These are phyloP conservation scores for Parvularia atlantis DNA, from an alignment of 78 protist genomes.

Conservation along the genomic window DNA sequence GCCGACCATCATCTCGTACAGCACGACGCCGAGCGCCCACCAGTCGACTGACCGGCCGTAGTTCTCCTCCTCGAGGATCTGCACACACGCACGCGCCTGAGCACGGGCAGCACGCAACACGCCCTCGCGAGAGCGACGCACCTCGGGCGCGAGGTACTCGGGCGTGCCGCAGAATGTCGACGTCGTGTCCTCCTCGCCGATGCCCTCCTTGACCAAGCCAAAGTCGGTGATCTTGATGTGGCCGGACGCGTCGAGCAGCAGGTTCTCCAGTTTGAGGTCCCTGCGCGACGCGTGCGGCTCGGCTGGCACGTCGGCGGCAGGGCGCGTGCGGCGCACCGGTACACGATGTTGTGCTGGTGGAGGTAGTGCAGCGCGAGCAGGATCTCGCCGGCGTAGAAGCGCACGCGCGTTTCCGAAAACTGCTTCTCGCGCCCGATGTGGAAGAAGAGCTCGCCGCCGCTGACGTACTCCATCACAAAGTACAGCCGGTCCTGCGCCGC, in stretches of 20 bases:
- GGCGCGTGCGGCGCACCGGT: conserved; percentile 38
- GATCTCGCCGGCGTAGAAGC: conserved; percentile 76
- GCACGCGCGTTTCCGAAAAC: conserved; percentile 52
- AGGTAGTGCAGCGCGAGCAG: conserved; percentile 70
- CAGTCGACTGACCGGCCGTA: conserved; percentile 32
- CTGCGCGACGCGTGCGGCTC: conserved; percentile 4
- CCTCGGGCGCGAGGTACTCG: conserved; percentile 28
- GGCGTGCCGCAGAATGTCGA: conserved; percentile 23
- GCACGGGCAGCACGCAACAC: too few relatives aligned
- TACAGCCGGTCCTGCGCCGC: too few relatives aligned
- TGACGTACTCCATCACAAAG: conserved; percentile 75
- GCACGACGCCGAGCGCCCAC: conserved; percentile 46
- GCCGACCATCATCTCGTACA: conserved; percentile 42
- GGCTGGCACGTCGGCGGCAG: conserved; percentile 24
- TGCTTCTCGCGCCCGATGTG: conserved; percentile 36
- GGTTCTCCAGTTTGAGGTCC: conserved; percentile 48
- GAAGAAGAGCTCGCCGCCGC: conserved; percentile 78
- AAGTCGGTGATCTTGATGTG: conserved; percentile 40
- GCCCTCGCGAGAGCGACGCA: too few relatives aligned
- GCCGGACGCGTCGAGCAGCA: conserved; percentile 17
- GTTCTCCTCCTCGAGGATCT: background rate
- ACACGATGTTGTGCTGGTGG: conserved; percentile 65
- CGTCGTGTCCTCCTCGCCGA: background rate
- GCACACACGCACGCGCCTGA: too few relatives aligned
- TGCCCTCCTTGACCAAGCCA: conserved; percentile 48